Base-by-base conservation (phyloP, 1,284 basidiomycete genomes). In the Sutorius eximius region DNA sequence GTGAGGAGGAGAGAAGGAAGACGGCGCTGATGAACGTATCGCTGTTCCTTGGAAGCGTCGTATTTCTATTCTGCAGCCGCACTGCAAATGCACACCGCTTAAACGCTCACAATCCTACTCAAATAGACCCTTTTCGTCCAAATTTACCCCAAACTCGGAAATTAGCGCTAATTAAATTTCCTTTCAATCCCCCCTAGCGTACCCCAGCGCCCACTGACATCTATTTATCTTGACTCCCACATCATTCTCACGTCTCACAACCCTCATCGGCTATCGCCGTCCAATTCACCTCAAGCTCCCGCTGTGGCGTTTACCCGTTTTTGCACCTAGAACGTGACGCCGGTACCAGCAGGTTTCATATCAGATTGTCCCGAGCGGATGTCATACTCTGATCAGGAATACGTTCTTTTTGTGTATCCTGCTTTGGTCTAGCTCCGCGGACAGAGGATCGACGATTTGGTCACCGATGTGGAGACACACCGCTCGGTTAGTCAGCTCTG, bases 31-130 rank as follows among this genome's bases (percentile, higher is more conserved):
- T 71, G 55, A 66, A 65, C 58, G 62, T 55, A 55, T 68, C 50
- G 65, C 52, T 61, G 65, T 59, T 68, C 64, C 62, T 66, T 61
- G 44, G 57, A 66, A 64, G 64, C 62, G 66, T 63, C 59, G 61
- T 71, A 71, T 66, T 72, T 68, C 69, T 70, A 68, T 71, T 68
- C 69, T 65, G 58, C 67, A 57, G 53, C 45, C 55, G 55, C 59
- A 63, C 63, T 59, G 55, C 64, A 59, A 53, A 66, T 69, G 59
- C 53, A 49, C n/a, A 45, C 58, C 45, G 44, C 45, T 34, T 53
- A 51, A 51, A 48, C 55, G 30, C 36, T 30, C 55, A 10, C 51
- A 65, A 65, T 45, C 22, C 49, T 9, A 12, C 12, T 34, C 40
- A 56, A 45, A 47, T 47, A 10, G 7, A 45, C 5, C 36, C 2